These are phyloP conservation scores for Colletotrichum sp. DNA, from an alignment of 2,329 filamentous ascomycete species.

Conservation along the genomic window DNA sequence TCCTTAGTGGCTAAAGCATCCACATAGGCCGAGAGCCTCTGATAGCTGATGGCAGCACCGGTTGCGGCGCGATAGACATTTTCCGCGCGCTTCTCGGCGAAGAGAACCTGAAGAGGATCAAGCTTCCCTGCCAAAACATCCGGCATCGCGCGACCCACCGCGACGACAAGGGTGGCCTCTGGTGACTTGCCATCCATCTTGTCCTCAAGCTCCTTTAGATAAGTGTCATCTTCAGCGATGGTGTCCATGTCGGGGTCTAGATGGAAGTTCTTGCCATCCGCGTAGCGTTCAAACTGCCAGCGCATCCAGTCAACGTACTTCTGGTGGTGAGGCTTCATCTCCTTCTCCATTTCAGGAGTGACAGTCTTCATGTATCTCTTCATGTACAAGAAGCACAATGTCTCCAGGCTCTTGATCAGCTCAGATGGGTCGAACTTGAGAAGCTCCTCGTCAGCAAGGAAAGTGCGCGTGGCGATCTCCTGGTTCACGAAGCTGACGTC, in stretches of 20 bases:
- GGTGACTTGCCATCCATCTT: neutral
- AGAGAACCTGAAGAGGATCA: neutral
- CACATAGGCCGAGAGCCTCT: neutral
- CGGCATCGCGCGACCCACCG: neutral
- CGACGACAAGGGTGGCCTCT: neutral
- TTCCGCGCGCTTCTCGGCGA: neutral
- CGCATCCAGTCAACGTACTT: neutral
- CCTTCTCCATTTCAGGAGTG: neutral
- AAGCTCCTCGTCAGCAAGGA: neutral
- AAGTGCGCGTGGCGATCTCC: neutral
- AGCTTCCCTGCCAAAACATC: neutral
- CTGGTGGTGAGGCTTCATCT: neutral
- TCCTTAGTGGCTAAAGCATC: neutral
- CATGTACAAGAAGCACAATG: neutral
- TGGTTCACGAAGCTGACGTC: neutral
- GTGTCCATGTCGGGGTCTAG: neutral
- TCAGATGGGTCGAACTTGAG: neutral
- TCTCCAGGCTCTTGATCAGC: neutral
- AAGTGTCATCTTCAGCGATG: neutral
- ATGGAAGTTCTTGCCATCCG: neutral
- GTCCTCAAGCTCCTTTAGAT: neutral
- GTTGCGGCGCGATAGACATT: neutral
- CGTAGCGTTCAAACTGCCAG: neutral
- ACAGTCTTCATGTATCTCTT: neutral
- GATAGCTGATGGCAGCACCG: neutral